Conservation (phyloP, 2,329 filamentous ascomycete species). For the Diplodia scrobiculata region DNA sequence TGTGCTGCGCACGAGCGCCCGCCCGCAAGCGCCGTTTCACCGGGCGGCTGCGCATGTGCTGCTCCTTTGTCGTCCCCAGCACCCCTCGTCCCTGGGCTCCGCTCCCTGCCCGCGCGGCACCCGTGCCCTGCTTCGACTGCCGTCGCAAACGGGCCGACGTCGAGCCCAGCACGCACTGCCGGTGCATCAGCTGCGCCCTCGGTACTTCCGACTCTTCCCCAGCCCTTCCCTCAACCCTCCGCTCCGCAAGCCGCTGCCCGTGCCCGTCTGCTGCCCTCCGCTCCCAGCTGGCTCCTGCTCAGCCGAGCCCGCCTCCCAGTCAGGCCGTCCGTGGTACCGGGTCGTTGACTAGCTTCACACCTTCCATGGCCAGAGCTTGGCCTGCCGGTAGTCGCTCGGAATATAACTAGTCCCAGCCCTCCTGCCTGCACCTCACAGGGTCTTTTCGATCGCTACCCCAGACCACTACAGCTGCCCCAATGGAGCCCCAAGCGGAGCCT, state of each 20-base stretch:
- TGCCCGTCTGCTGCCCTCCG: background rate
- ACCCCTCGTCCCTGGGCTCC: constrained; percentile 6
- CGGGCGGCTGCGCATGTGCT: constrained; percentile 14
- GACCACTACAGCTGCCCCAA: background rate
- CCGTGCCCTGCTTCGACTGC: constrained; percentile 3
- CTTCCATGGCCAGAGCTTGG: constrained; percentile 26
- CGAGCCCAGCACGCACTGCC: constrained; percentile 1
- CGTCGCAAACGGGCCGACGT: constrained; percentile 20
- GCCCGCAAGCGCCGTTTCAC: constrained; percentile 5
- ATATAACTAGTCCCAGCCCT: constrained; percentile 28
- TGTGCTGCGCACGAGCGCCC: constrained; percentile 7
- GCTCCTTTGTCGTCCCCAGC: constrained; percentile 25
- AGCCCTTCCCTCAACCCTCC: constrained; percentile 1
- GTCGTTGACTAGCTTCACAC: constrained; percentile 25
- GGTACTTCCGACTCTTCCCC: constrained; percentile 10
- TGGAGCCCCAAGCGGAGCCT: constrained; percentile 13
- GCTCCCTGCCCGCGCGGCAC: constrained; percentile 15
- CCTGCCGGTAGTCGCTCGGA: constrained; percentile 28
- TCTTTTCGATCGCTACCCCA: constrained; percentile 1
- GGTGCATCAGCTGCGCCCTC: constrained; percentile 20
- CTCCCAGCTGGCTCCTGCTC: constrained; percentile 25
- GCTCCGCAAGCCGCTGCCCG: background rate
- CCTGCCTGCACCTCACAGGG: constrained; percentile 12
- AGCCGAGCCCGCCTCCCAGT: constrained; percentile 10
- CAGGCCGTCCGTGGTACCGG: constrained; percentile 25